Percentiles rank a stretch among this genome's conserved stretches.
Evolutionary conservation across 1,284 basidiomycete genomes (phyloP).

Genomic region (Porodaedalea pini): DNA sequence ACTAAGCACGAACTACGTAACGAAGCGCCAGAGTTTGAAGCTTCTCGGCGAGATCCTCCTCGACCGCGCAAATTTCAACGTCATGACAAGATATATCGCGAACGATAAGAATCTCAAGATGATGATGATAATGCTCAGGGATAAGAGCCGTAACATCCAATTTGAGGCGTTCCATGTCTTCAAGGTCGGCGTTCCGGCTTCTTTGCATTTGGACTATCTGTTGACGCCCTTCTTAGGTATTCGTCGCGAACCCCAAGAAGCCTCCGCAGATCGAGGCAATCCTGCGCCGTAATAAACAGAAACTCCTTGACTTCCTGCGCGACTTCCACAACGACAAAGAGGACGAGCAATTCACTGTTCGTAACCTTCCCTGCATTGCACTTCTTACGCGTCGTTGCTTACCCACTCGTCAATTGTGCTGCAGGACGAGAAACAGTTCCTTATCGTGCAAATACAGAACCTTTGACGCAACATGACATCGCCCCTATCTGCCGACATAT

Average conservation of each 20-base stretch:
- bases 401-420: neutral
- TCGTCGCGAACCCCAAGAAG: constrained; percentile 99
- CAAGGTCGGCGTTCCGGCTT: constrained; percentile 62
- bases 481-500: neutral
- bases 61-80: constrained; percentile 94
- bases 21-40: constrained; percentile 98
- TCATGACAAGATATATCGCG: constrained; percentile 98
- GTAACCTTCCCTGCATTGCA: constrained; percentile 26
- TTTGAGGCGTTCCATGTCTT: constrained; percentile 99
- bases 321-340: constrained; percentile 99
- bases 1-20: constrained; percentile 94
- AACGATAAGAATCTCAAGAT: constrained; percentile 94
- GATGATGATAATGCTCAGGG: constrained; percentile 99
- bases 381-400: constrained; percentile 6
- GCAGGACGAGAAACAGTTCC: constrained; percentile 94
- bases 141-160: constrained; percentile 99
- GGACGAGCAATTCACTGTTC: constrained; percentile 89
- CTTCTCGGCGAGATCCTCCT: constrained; percentile 96
- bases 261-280: constrained; percentile 93
- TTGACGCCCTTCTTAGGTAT: constrained; percentile 56
- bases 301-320: constrained; percentile 84
- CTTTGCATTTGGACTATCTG: neutral
- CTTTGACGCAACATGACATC: constrained; percentile 41
- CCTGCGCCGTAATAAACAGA: constrained; percentile 90
- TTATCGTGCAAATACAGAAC: constrained; percentile 85